Evolutionary conservation across 2,329 filamentous ascomycete species (phyloP), one percentile per base, ranked within the genome.

Genomic region (Aureobasidium sp.): DNA sequence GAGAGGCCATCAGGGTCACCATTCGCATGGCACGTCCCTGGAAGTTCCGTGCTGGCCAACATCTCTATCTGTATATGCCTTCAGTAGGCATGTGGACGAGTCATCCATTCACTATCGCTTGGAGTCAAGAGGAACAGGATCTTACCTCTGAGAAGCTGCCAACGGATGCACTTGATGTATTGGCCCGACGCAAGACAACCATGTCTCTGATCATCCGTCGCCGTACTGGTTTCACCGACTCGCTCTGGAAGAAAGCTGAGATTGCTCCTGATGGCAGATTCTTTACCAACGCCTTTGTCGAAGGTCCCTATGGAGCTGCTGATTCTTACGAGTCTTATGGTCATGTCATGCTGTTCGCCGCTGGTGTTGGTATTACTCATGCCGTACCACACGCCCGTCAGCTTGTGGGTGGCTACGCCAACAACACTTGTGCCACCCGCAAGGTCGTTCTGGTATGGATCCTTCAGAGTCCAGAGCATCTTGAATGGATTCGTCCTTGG

Each of bases 401-500:
- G 63, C 75, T 81, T 20, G 77, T 81, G 45, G 73, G 74, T 53
- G 75, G 79, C 74, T 70, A 84, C 79, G 79, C 80, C 78, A 76
- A 90, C 84, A 87, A 68, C 63, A 91, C 86, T 0, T 86, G 91
- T 41, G 91, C 93, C 5, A 91, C 90, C 3, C 87, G 91, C 57
- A 86, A 87, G 44, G 78, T 97, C 51, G 90, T 88, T 1, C 84
- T 97, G 8, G 85, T 97, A 64, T 97, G 94, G 94, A 87, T 96
- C 70, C 89, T 97, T 66, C 90, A 94, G 65, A 90, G 91, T 61
- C 88, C 89, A 41, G 89, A 96, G 70, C 87, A 93, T 62, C 83
- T 97, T 8, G 91, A 96, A 74, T 97, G 94, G 93, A 89, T 96
- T 63, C 85, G 90, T 8, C 90, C 90, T 5, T 97, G 90, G 87